Evolutionary conservation across 108 stramenopile species (phyloP), one percentile per base, ranked within the genome.

Genomic region (Schizochytrium sp.): DNA sequence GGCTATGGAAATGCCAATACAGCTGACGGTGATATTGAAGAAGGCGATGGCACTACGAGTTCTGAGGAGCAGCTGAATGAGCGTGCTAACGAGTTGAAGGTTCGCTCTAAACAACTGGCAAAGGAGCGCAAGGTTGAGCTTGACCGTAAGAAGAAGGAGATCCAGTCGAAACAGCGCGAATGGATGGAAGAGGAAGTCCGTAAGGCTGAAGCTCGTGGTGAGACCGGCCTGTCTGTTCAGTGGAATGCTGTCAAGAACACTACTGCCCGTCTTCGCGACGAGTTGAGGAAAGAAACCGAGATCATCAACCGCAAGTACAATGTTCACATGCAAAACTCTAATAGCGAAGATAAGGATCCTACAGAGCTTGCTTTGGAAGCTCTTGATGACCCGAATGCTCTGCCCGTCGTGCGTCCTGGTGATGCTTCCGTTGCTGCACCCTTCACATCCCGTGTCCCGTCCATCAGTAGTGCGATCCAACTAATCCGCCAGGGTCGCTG

Each of bases 341-440:
- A 28, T 28, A 28, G 28, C 3, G 83, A 10, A 10, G 76, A 83
- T 53, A 83, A 83, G 53, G 76, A 83, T 2, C 76, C 76, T 42
- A 83, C 76, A 13, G 76, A 83, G 47, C 45, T 83, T n/a, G 76
- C 76, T 47, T n/a, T 83, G 15, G 76, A 83, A 53, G 76, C 76
- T 17, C 76, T 83, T 40, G 76, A 83, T 55, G 76, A 83, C 53
- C 76, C 76, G 53, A 2, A 96, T 96, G 13, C 95, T 94, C 53
- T 59, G 57, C 38, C 92, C 4, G 57, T 92, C 38, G 94, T 92
- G 44, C 92, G 94, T 53, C 94, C 98, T 61, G 98, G 99, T 8
- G 98, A 99, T 93, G 99, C 99, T 10, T 97, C 96, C n/a, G 95
- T 99, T n/a, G 99, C 98, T 19, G 96, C 98, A 40, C 99, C 99